A percentile compares a stretch with the other conserved stretches of the same genome.
These are phyloP conservation scores for Talaromyces sp. DNA, from an alignment of 2,329 filamentous ascomycete species.

Conservation along the genomic window DNA sequence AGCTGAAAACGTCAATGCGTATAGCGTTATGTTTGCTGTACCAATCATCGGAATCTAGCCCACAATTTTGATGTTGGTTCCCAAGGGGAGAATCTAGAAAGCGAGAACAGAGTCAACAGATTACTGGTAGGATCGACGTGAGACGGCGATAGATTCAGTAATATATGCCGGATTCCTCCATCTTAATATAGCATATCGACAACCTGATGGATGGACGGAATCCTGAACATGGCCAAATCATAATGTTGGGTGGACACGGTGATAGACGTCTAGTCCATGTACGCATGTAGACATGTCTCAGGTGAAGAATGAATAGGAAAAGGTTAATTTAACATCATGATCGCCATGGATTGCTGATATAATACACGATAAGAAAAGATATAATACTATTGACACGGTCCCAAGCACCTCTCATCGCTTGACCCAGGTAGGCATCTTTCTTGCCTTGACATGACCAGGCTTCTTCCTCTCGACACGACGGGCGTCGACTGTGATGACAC, in stretches of 20 bases:
- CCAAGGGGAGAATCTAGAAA: neutral
- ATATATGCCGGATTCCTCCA: neutral
- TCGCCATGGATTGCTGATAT: slow-evolving; percentile 12
- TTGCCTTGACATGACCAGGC: slow-evolving; percentile 89
- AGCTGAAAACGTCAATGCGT: neutral
- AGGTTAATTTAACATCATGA: slow-evolving; percentile 3
- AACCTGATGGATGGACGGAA: neutral
- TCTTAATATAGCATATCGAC: neutral
- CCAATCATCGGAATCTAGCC: neutral
- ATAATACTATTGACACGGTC: slow-evolving; percentile 14
- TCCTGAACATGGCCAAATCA: neutral
- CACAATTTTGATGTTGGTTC: too few relatives aligned
- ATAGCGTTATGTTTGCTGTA: neutral
- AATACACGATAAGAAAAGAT: slow-evolving; percentile 18
- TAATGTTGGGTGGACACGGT: neutral
- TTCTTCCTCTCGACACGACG: slow-evolving; percentile 98
- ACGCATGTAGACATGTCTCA: neutral
- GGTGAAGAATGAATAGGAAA: neutral
- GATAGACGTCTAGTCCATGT: too few relatives aligned
- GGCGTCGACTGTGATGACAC: slow-evolving; percentile 84
- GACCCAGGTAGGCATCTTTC: slow-evolving; percentile 98
- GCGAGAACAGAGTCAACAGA: neutral
- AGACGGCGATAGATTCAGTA: neutral
- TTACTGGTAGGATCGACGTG: neutral
- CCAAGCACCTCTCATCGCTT: slow-evolving; percentile 58